Percentiles rank a stretch among this genome's conserved stretches.
Conservation (phyloP, 306 rosid species). For the Gastrolobium villosum region DNA sequence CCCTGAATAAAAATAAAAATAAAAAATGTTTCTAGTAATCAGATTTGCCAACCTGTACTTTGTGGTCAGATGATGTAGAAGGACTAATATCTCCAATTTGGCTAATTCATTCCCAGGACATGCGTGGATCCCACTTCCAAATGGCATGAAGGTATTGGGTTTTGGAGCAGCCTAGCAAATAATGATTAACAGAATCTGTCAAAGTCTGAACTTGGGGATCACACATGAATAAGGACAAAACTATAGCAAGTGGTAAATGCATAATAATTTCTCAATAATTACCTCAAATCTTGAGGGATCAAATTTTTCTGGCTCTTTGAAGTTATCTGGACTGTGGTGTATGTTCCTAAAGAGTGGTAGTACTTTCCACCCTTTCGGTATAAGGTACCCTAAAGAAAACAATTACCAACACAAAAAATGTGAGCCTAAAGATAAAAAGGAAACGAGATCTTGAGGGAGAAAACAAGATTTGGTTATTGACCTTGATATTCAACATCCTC, state of each 20-base stretch:
- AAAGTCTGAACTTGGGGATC: conserved; percentile 10
- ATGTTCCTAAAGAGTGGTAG: conserved; percentile 94
- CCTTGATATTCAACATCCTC: conserved; percentile 96
- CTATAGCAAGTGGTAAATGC: background rate
- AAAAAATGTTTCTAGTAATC: too few relatives aligned
- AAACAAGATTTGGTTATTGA: conserved; percentile 42
- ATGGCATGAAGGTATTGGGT: conserved; percentile 93
- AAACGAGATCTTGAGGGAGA: background rate
- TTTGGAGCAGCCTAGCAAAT: conserved; percentile 79
- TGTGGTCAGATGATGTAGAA: conserved; percentile 92
- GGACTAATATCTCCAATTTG: conserved; percentile 88
- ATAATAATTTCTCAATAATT: conserved; percentile 27
- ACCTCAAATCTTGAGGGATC: conserved; percentile 98
- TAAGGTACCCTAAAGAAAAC: conserved; percentile 69
- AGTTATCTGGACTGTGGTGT: conserved; percentile 85
- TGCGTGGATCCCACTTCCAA: conserved; percentile 94
- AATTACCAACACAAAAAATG: conserved; percentile 42
- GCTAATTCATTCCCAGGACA: conserved; percentile 99
- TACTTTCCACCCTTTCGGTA: conserved; percentile 99
- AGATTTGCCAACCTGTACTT: conserved; percentile 79
- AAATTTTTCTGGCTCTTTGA: conserved; percentile 84
- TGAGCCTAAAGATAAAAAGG: background rate
- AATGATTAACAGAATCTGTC: conserved; percentile 34
- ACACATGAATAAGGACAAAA: conserved; percentile 9
- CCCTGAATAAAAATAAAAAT: too few relatives aligned